Base-by-base conservation (phyloP, 306 rosid genomes). In the Ammopiptanthus mongolicus region DNA sequence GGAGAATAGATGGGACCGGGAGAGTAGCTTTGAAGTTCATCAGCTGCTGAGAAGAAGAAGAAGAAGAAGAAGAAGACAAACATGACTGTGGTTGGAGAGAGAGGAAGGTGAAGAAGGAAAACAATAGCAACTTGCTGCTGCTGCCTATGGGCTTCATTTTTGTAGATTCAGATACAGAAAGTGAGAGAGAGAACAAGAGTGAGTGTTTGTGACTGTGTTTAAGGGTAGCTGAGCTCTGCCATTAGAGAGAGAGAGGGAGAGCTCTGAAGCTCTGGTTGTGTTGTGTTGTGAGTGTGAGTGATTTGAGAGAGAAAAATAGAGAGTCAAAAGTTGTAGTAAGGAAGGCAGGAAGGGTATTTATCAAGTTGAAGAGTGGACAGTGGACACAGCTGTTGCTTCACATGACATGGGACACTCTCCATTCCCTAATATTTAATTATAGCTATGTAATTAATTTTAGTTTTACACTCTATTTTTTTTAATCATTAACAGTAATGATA, bases 321-420 rank as follows among this genome's bases (percentile, higher is more conserved):
- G 89, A 80, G 92, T 96, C 89, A 90, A 96, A 92, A 90, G 85
- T 71, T 65, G 12, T 28, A 89, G 81, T 48, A 17, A 53, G 84
- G 81, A 67, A 13, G 89, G 91, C 31, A 82, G 87, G 86, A 85
- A 85, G 96, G 92, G 96, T 92, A 86, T 95, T 90, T 95, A 95
- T 87, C 91, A 81, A 81, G 83, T 68, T 55, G 67, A 62, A 65
- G 84, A 82, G 46, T 60, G 84, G 84, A 73, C 91, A 82, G 46
- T 60, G 84, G 84, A 73, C 91, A 87, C 85, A 90, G 90, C 90
- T 88, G 90, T 65, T 90, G 83, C 82, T 88, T 88, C 96, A 84
- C 97, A 89, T 81, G 90, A 88, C 91, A 92, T 92, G 97, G 85
- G 96, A 88, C 55, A 29, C 65, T 50, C 73, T 47, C 84, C 47